Conservation (phyloP, 805 yeast genomes). For the Vanderwaltozyma verrucispora region DNA sequence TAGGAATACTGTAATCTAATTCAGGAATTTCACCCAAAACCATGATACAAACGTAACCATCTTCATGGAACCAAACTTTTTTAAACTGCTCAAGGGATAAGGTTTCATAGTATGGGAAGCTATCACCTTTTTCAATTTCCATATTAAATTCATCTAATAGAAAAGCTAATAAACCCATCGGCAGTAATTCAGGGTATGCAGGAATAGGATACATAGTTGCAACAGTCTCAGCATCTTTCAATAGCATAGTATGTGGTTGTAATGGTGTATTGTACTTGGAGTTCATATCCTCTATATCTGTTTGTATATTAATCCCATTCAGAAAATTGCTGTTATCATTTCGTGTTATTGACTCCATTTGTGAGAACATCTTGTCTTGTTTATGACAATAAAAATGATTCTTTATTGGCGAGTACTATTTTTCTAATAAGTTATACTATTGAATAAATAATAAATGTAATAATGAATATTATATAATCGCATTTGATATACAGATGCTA, state of each 20-base stretch:
- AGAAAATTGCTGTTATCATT: background rate
- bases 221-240: slow-evolving; percentile 82
- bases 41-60: slow-evolving; percentile 45
- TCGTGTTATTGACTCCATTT: background rate
- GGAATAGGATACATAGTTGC: slow-evolving; percentile 88
- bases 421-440: no score
- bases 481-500: no score
- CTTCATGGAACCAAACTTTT: slow-evolving; percentile 62
- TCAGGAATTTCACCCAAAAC: slow-evolving; percentile 64
- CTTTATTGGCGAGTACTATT: no score
- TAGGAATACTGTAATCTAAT: slow-evolving; percentile 29
- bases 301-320: background rate
- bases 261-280: slow-evolving; percentile 15
- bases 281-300: background rate
- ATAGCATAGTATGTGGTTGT: slow-evolving; percentile 60
- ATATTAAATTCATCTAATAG: slow-evolving; percentile 86
- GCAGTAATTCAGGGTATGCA: slow-evolving; percentile 47
- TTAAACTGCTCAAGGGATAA: slow-evolving; percentile 67
- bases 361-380: background rate
- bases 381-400: no score
- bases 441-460: no score
- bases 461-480: no score
- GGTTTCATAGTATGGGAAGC: slow-evolving; percentile 77
- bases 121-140: slow-evolving; percentile 84
- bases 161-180: slow-evolving; percentile 69